Evolutionary conservation across 192 early-diverging fungal genomes (phyloP).

Genomic region (Dimargaris xerosporica): DNA sequence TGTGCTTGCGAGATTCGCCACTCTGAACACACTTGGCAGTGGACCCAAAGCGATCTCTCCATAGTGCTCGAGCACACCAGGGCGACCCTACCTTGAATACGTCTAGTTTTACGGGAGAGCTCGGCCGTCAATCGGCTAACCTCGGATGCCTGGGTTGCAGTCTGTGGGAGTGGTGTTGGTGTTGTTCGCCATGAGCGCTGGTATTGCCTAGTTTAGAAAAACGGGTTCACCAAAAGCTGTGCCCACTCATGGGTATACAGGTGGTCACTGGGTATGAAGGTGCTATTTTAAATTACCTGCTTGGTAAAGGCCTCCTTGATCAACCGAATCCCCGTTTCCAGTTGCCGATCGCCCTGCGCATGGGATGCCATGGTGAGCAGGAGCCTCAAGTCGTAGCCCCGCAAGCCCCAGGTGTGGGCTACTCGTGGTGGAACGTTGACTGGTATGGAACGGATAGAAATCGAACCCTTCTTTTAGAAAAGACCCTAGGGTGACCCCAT

Average conservation of each 20-base stretch:
- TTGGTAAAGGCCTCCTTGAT: constrained; percentile 3
- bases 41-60: too few relatives aligned
- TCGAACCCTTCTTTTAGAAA: too few relatives aligned
- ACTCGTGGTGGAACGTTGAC: too few relatives aligned
- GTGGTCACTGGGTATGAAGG: neutral
- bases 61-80: too few relatives aligned
- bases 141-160: neutral
- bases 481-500: too few relatives aligned
- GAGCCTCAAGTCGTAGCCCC: too few relatives aligned
- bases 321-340: constrained; percentile 8
- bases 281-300: neutral
- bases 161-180: neutral
- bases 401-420: too few relatives aligned
- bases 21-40: too few relatives aligned
- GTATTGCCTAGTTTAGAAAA: neutral
- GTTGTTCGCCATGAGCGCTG: neutral
- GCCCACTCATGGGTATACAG: neutral
- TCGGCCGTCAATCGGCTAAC: neutral
- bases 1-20: too few relatives aligned
- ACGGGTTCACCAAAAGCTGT: neutral
- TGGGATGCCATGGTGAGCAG: too few relatives aligned
- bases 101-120: neutral
- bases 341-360: neutral
- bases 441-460: too few relatives aligned
- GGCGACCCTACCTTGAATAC: too few relatives aligned